Conservation (phyloP, 129 eudicot genomes). For the Logfia minima region DNA sequence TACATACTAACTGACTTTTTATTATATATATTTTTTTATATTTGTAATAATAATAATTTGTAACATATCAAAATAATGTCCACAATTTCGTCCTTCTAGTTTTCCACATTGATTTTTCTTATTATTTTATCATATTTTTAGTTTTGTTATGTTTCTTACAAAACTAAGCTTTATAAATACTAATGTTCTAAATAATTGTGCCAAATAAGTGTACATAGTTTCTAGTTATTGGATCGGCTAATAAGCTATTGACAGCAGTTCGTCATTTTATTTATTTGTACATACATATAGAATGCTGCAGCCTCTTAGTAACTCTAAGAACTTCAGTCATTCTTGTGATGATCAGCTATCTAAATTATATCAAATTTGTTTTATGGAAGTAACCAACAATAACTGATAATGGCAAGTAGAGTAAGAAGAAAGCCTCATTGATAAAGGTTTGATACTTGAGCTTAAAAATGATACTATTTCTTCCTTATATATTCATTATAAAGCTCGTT, state of each 20-base stretch:
- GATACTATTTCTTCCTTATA: neutral
- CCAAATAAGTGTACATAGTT: slow-evolving; percentile 14
- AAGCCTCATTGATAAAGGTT: neutral
- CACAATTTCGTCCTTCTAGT: too few relatives aligned
- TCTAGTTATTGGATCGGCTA: slow-evolving; percentile 17
- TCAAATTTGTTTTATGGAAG: neutral
- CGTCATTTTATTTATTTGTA: slow-evolving; percentile 3
- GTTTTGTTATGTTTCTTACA: too few relatives aligned
- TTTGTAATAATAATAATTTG: too few relatives aligned
- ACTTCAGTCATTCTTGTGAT: too few relatives aligned
- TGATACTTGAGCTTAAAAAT: neutral
- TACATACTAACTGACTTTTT: too few relatives aligned
- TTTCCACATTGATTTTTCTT: too few relatives aligned
- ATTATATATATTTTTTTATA: too few relatives aligned
- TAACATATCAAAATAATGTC: too few relatives aligned
- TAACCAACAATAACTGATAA: neutral
- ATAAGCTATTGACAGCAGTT: slow-evolving; percentile 14
- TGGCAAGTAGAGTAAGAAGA: neutral
- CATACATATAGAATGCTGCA: slow-evolving; percentile 13
- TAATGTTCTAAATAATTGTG: too few relatives aligned
- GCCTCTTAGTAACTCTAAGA: neutral
- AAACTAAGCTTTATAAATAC: too few relatives aligned
- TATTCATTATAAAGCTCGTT: too few relatives aligned
- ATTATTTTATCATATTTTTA: too few relatives aligned
- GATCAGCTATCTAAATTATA: neutral